Evolutionary conservation across 2,329 filamentous ascomycete species (phyloP), one percentile per base, ranked within the genome.

Genomic region (Talaromyces sp.): DNA sequence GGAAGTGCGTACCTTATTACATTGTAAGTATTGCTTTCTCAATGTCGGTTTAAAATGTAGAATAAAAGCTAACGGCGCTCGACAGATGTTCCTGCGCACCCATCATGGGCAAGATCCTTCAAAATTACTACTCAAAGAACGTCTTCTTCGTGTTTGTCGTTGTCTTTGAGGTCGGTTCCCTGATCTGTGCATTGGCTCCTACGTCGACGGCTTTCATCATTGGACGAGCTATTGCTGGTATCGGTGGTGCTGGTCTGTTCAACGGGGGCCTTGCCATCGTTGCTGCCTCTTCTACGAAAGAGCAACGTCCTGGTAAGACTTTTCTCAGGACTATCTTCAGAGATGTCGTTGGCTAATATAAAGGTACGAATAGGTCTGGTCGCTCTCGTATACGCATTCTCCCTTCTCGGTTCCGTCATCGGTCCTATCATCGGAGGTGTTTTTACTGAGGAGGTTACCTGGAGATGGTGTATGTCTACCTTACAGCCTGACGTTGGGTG

Each of bases 91-190:
- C 58, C 7, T 61, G 58, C 37, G 58, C 58, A 50, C 58, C 58
- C 35, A 18, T 61, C 48, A 61, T 61, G 58, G 58, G 58, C 58
- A 61, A 61, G 35, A 61, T 61, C n/a, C 25, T 39, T 1, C 46
- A 52, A 44, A 39, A 52, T 33, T 61, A 61, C 46, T 61, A 61
- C 52, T 61, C 58, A 3, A 61, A 61, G 23, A 35, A 14, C 39
- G 39, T 33, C 28, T 59, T 59, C 42, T 59, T 59, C 42, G 25
- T 37, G 25, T 59, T 59, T 37, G 57, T 78, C 6, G 42, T 69
- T 12, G 64, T 80, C 35, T 80, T 78, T 57, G 71, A 76, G 58
- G 59, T 77, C 18, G 74, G 74, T 21, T 75, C 72, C 2, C 64
- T 68, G n/a, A 54, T 76, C 39, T 76, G 72, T 55, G 72, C 67